phyloP scores from a whole-genome alignment of 495 filamentous ascomycete genomes.

The Annulohypoxylon stygium region DNA sequence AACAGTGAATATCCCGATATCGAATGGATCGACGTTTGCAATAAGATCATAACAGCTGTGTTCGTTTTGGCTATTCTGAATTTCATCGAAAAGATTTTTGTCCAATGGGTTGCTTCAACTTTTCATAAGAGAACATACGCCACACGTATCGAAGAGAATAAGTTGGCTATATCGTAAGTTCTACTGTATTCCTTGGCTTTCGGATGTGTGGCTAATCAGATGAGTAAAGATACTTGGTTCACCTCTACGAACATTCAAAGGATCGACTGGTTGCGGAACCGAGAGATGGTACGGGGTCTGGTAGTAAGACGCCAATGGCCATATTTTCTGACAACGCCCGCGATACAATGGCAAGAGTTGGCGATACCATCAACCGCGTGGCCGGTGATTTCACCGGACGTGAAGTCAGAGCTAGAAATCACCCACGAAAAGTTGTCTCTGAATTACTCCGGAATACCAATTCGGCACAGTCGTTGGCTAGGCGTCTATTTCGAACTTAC shows the following conservation, averaged over 20 bases:
- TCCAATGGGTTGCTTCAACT: constrained; percentile 92
- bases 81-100: constrained; percentile 91
- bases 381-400: constrained; percentile 96
- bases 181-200: constrained; percentile 23
- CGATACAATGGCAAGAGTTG: constrained; percentile 80
- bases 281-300: constrained; percentile 65
- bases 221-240: constrained; percentile 70
- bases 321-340: constrained; percentile 77
- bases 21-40: constrained; percentile 80
- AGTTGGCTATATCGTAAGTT: constrained; percentile 78
- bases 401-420: constrained; percentile 76
- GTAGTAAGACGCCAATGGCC: constrained; percentile 78
- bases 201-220: constrained; percentile 11
- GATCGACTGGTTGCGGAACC: constrained; percentile 78
- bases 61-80: constrained; percentile 87
- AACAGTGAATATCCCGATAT: constrained; percentile 65
- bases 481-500: constrained; percentile 93
- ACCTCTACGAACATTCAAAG: constrained; percentile 86
- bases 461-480: constrained; percentile 87
- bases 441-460: constrained; percentile 77
- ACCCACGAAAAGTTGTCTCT: constrained; percentile 88
- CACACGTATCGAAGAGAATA: constrained; percentile 92
- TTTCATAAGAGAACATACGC: constrained; percentile 94
- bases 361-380: constrained; percentile 88
- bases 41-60: constrained; percentile 87